Base-by-base conservation (phyloP, 192 early-diverging fungal species). In the Backusella mclennaniae region DNA sequence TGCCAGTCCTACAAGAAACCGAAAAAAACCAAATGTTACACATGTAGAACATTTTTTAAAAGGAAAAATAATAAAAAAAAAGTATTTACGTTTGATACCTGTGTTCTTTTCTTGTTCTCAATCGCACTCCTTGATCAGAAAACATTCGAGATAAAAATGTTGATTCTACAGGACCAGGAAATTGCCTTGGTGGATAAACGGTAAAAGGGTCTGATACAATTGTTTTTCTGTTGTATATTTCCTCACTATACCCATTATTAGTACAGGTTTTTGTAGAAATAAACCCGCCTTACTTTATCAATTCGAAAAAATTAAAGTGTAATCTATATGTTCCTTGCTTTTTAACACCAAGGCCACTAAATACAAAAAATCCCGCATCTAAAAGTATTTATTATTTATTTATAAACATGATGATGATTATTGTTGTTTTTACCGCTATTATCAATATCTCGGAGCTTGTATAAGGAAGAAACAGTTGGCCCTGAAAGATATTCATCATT, bases 101-200 rank as follows among this genome's bases (percentile, higher is more conserved):
- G 74, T 88, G 84, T 46, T 98, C 96, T 79, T 97, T 98, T 19
- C 96, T 86, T 66, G 96, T 95, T 33, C 96, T 89, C 71, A 98
- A 96, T 75, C 95, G 93, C 29, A 98, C 89, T 7, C 96, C 96
- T 76, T 98, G 96, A 77, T 98, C 95, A 15, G 96, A 95, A 88
- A 98, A 97, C 6, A 91, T 89, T 73, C 93, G 88, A 9, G 95
- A 95, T 63, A 98, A 83, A 69, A 89, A 91, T 0, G 96, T 98
- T 8, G 95, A 93, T 80, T 95, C 94, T 35, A 93, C 91, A 92
- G 94, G 94, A 19, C 96, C 96, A 15, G 96, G 96, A 75, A 96
- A 97, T 74, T 91, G 91, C 81, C 96, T 97, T 73, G 95, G 92
- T 19, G 94, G 91, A 76, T 93, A 95, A 1, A 95, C 93, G 12